phyloP scores from a whole-genome alignment of 75 land plant genomes.

The Chamaecyparis obtusa region DNA sequence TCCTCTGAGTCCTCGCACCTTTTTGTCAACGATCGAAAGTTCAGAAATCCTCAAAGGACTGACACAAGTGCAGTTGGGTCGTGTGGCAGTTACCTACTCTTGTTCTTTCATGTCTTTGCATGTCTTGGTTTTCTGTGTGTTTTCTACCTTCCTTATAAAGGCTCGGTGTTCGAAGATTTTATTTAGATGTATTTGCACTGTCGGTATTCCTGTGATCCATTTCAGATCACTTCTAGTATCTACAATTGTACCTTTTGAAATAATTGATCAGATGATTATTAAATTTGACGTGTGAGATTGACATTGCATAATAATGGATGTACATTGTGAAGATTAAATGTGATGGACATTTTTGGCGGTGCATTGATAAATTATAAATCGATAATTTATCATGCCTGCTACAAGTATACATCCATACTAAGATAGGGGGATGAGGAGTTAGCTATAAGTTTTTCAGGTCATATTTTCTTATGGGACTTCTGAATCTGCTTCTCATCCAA shows the following conservation, averaged over 20 bases:
- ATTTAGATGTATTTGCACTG: background rate
- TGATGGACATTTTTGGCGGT: background rate
- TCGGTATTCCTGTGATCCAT: background rate
- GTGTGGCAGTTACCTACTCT: background rate
- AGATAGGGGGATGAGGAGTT: background rate
- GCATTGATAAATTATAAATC: background rate
- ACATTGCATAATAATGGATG: background rate
- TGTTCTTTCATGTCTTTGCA: background rate
- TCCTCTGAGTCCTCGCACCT: background rate
- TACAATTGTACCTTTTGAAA: background rate
- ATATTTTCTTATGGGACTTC: background rate
- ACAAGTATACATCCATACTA: background rate
- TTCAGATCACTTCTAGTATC: background rate
- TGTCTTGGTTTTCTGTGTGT: background rate
- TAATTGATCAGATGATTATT: background rate
- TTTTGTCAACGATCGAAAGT: background rate
- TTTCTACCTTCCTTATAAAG: background rate
- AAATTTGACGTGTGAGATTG: background rate
- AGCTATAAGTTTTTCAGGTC: background rate
- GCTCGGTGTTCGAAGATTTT: background rate
- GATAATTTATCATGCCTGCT: background rate
- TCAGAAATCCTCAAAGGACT: background rate
- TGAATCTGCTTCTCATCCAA: background rate
- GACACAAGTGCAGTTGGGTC: background rate
- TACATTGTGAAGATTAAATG: background rate